Conservation (phyloP, 306 rosid species). For the Dalbergia cochinchinensis region DNA sequence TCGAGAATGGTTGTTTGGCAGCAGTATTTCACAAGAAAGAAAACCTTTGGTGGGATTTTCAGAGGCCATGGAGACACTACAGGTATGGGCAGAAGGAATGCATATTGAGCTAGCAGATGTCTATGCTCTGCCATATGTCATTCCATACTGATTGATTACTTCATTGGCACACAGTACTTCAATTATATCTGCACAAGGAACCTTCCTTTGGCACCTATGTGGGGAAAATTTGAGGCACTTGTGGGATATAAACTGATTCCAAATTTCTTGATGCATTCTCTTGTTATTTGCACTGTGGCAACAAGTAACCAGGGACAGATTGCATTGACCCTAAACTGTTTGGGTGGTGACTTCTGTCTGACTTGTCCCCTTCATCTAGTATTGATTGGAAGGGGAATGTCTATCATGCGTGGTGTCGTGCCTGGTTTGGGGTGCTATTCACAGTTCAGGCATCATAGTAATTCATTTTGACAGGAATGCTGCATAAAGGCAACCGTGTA, state of each 20-base stretch:
- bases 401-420: constrained; percentile 35
- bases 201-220: constrained; percentile 39
- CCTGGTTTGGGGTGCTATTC: constrained; percentile 44
- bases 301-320: constrained; percentile 44
- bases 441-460: constrained; percentile 35
- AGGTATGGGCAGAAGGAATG: constrained; percentile 90
- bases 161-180: constrained; percentile 46
- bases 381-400: not conserved
- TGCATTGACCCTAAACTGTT: constrained; percentile 32
- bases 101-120: constrained; percentile 71
- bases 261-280: constrained; percentile 48
- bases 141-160: constrained; percentile 73
- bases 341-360: constrained; percentile 12
- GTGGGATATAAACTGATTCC: constrained; percentile 46
- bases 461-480: constrained; percentile 53
- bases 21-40: constrained; percentile 52
- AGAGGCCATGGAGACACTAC: constrained; percentile 52
- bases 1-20: constrained; percentile 79
- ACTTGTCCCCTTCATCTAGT: constrained; percentile 37
- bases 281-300: constrained; percentile 48
- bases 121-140: constrained; percentile 83
- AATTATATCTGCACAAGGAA: constrained; percentile 44
- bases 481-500: constrained; percentile 49
- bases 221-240: constrained; percentile 41
- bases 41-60: constrained; percentile 53